phyloP scores from a whole-genome alignment of 225 moss, liverwort and hornwort genomes.

The Marchantia polymorpha region DNA sequence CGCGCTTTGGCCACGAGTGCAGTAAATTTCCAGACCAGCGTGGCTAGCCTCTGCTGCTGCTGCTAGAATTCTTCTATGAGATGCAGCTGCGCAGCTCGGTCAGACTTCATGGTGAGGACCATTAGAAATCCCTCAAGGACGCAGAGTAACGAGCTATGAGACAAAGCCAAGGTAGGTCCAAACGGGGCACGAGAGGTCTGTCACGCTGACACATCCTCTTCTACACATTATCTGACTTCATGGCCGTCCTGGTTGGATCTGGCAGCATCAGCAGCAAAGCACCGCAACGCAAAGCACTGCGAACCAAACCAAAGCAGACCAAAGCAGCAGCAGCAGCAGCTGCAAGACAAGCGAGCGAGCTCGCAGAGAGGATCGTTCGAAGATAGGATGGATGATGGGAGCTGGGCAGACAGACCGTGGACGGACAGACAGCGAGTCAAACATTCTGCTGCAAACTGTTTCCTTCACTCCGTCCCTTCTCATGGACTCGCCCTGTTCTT shows the following conservation, averaged over 20 bases:
- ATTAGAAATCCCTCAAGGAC: background rate
- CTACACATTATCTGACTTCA: background rate
- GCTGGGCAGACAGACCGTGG: conserved; percentile 7
- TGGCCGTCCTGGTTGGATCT: background rate
- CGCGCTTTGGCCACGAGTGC: background rate
- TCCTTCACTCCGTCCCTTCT: background rate
- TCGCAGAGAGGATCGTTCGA: background rate
- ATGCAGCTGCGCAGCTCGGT: background rate
- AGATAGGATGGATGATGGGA: conserved; percentile 8
- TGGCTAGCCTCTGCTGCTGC: background rate
- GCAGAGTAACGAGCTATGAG: background rate
- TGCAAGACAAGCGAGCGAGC: background rate
- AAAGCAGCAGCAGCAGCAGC: background rate
- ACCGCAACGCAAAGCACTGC: too few relatives aligned
- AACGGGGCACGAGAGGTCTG: background rate
- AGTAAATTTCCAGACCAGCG: background rate
- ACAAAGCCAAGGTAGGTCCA: background rate
- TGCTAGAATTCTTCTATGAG: background rate
- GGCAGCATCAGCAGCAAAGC: too few relatives aligned
- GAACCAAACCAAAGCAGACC: background rate
- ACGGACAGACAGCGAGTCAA: conserved; percentile 8
- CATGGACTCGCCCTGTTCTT: conserved; percentile 10
- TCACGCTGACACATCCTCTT: conserved; percentile 12
- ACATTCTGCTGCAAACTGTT: background rate
- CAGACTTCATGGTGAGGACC: background rate